Evolutionary conservation across 2,329 filamentous ascomycete genomes (phyloP), one percentile per base, ranked within the genome.

Genomic region (Helotiales sp.): DNA sequence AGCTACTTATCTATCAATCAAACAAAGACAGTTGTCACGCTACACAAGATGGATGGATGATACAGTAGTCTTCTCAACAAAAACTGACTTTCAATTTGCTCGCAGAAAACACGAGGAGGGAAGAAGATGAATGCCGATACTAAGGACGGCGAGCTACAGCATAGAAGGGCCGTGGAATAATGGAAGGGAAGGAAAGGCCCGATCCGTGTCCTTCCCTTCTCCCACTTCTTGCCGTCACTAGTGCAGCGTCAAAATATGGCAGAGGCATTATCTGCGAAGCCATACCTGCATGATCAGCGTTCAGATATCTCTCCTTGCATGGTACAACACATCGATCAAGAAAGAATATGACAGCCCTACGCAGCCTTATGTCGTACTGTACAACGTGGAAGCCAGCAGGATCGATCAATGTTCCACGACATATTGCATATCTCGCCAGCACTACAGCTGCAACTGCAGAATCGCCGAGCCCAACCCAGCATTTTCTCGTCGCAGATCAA

Each of bases 321-420:
- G 1, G 13, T 17, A 40, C 40, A 45, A 45, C 4, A 20, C 17
- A 20, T 45, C 3, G 2, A 45, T 17, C 6, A 45, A 45, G 17
- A 45, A 20, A 45, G 40, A 37, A 57, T 24, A 24, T 37, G 30
- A 24, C 17, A 57, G 52, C 30, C 30, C 28, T 22, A 37, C 52
- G 20, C 52, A 54, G 50, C 50, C 6, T 32, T 34, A 54, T 22
- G 50, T 34, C 26, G 26, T 20, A 54, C 50, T 34, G 28, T 6
- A 26, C 8, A n/a, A 28, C 20, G 50, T 6, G 28, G 50, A 20
- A 8, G 20, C 30, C 10, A 13, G 11, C 52, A 15, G 17, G 17
- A 57, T 50, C 24, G 22, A 15, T 57, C n/a, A 57, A 10, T 57
- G 52, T 57, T 15, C 7, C 52, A 57, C 52, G 24, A 34, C 52